Conservation (phyloP, 2,329 filamentous ascomycete species). For the Ophiostoma ulmi region DNA sequence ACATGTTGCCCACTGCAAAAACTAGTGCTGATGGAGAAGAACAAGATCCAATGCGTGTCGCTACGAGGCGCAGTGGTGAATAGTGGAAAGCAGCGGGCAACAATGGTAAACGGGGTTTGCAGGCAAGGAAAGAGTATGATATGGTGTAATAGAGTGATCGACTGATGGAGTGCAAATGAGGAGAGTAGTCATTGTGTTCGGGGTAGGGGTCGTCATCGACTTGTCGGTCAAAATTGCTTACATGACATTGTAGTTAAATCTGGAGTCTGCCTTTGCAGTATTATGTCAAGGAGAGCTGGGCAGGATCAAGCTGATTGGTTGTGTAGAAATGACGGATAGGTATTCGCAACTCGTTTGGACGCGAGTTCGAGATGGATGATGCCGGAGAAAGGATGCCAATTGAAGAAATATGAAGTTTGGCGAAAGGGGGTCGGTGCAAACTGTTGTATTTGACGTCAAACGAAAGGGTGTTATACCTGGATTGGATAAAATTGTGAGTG, state of each 20-base stretch:
- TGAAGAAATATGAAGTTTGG: background rate
- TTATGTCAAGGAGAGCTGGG: background rate
- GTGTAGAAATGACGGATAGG: background rate
- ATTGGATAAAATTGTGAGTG: too few relatives aligned
- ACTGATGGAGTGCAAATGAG: background rate
- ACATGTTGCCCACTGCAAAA: background rate
- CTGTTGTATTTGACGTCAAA: background rate
- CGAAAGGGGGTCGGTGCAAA: background rate
- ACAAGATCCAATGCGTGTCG: background rate
- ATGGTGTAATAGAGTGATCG: background rate
- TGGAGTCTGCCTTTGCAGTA: background rate
- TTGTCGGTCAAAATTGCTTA: background rate
- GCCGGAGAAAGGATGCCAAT: background rate
- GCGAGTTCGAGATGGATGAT: background rate
- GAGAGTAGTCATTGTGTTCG: background rate
- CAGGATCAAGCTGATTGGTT: background rate
- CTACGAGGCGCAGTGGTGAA: background rate
- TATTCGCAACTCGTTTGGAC: too few relatives aligned
- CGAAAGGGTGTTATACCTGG: background rate
- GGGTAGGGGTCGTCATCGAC: background rate
- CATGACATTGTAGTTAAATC: slow-evolving; percentile 3
- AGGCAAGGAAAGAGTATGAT: background rate
- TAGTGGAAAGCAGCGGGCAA: background rate
- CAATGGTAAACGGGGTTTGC: background rate
- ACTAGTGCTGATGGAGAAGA: slow-evolving; percentile 6